These are phyloP conservation scores for Psilocybe cubensis DNA, from an alignment of 768 basidiomycete genomes.

Conservation along the genomic window DNA sequence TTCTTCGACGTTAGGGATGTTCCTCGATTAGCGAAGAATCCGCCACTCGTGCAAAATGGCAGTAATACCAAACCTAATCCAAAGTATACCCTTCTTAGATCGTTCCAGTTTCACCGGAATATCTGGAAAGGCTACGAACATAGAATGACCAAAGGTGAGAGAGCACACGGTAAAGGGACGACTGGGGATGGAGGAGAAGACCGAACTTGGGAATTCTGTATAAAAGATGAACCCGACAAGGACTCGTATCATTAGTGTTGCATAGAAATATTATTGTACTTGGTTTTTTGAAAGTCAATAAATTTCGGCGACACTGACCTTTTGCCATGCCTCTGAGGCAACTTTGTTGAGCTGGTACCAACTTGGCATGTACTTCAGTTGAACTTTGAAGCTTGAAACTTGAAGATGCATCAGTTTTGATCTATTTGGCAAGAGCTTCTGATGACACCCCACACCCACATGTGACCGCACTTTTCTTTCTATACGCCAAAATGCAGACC, in stretches of 20 bases:
- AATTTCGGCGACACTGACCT: too few relatives aligned
- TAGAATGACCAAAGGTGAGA: slow-evolving; percentile 91
- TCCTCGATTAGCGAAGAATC: slow-evolving; percentile 73
- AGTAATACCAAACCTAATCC: slow-evolving; percentile 58
- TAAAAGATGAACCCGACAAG: slow-evolving; percentile 27
- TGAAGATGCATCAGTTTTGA: neutral
- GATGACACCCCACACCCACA: slow-evolving; percentile 4
- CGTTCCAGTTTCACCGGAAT: slow-evolving; percentile 74
- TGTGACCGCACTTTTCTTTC: slow-evolving; percentile 22
- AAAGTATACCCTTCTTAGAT: slow-evolving; percentile 69
- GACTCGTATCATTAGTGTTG: neutral
- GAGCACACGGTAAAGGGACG: slow-evolving; percentile 63
- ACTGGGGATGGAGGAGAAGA: slow-evolving; percentile 80
- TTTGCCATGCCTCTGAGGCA: too few relatives aligned
- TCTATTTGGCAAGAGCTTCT: slow-evolving; percentile 18
- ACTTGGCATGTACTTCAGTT: too few relatives aligned
- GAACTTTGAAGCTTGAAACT: too few relatives aligned
- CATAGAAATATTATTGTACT: neutral
- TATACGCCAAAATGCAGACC: slow-evolving; percentile 27
- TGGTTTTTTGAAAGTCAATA: neutral
- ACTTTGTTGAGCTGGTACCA: too few relatives aligned
- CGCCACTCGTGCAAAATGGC: slow-evolving; percentile 54
- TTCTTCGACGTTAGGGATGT: slow-evolving; percentile 58
- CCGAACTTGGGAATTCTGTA: slow-evolving; percentile 88
- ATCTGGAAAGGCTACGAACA: slow-evolving; percentile 89